phyloP scores from a whole-genome alignment of 805 yeast species.

The Yarrowia sp. region DNA sequence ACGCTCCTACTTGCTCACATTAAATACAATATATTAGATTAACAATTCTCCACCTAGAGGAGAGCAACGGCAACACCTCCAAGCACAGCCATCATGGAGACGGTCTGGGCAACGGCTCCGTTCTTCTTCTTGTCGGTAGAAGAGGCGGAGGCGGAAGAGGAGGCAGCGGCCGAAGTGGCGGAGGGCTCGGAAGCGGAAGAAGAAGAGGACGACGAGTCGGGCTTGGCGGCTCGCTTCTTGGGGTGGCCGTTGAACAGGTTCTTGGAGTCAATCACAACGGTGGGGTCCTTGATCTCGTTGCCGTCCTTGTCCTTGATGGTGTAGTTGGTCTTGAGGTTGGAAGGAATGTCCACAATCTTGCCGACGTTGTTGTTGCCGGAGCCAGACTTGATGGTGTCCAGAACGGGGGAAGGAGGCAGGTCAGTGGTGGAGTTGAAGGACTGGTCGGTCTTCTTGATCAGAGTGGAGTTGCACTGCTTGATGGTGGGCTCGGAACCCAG shows the following conservation, averaged over 20 bases:
- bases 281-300: constrained; percentile 45
- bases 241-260: constrained; percentile 46
- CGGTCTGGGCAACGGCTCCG: constrained; percentile 40
- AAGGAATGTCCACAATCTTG: constrained; percentile 46
- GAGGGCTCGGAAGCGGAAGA: constrained; percentile 40
- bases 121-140: constrained; percentile 40
- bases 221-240: constrained; percentile 38
- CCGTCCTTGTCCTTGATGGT: constrained; percentile 48
- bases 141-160: constrained; percentile 41
- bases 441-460: constrained; percentile 45
- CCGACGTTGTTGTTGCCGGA: constrained; percentile 53
- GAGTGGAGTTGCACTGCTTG: constrained; percentile 43
- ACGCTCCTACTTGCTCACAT: not conserved
- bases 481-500: constrained; percentile 44
- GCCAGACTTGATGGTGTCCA: constrained; percentile 50
- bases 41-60: not conserved
- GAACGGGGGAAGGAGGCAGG: constrained; percentile 52
- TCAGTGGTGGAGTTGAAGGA: constrained; percentile 47
- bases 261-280: constrained; percentile 43
- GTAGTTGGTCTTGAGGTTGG: constrained; percentile 46
- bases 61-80: constrained; percentile 23
- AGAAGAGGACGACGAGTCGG: constrained; percentile 39
- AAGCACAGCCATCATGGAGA: constrained; percentile 15
- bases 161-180: constrained; percentile 41
- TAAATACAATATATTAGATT: not conserved